Evolutionary conservation across 331 rosid species (phyloP).

Genomic region (Stylosanthes scabra): DNA sequence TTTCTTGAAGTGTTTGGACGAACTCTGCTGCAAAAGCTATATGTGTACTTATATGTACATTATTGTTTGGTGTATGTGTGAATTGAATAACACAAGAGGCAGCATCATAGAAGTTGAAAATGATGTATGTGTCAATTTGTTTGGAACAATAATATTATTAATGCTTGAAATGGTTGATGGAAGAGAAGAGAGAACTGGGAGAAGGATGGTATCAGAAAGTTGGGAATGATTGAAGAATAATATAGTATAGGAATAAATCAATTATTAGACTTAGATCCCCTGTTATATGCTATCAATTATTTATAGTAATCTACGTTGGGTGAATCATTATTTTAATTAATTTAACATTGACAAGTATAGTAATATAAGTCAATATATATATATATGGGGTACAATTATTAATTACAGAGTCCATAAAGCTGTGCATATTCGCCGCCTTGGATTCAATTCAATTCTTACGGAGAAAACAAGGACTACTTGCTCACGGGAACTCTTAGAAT

Average conservation of each 20-base stretch:
- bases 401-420: no score
- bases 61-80: neutral
- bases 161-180: constrained; percentile 27
- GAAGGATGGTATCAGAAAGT: constrained; percentile 32
- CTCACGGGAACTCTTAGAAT: no score
- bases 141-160: neutral
- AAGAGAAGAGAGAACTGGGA: no score
- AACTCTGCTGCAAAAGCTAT: constrained; percentile 25
- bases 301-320: no score
- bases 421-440: no score
- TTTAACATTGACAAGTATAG: no score
- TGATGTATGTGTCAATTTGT: constrained; percentile 8
- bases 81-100: neutral
- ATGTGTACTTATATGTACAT: constrained; percentile 1
- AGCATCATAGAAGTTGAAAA: neutral
- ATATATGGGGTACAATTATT: no score
- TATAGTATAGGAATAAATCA: neutral
- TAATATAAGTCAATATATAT: no score
- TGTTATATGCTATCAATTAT: neutral
- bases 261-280: neutral
- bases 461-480: no score
- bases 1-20: constrained; percentile 63
- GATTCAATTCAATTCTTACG: no score
- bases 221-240: constrained; percentile 24
- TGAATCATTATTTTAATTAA: no score